Percentiles rank a stretch among this genome's conserved stretches.
Evolutionary conservation across 352 stramenopile genomes (phyloP).

Genomic region (Phytophthora citricola): DNA sequence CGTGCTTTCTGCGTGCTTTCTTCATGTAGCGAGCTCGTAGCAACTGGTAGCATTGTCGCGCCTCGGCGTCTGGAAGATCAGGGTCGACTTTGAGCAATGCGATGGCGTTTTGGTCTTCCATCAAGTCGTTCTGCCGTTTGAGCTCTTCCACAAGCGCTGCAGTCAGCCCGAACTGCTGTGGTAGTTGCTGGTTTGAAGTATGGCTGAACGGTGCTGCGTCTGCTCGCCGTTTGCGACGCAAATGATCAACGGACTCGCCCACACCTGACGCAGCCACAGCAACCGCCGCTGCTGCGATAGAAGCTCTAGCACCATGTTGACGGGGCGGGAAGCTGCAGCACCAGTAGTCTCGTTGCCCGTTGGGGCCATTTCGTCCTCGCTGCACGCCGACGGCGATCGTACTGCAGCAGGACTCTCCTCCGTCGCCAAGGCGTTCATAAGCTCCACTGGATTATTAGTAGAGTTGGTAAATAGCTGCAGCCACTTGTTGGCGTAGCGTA

Average conservation of each 20-base stretch:
- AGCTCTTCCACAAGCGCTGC: slow-evolving; percentile 58
- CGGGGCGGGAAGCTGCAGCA: slow-evolving; percentile 2
- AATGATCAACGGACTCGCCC: slow-evolving; percentile 1
- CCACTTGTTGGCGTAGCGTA: slow-evolving; percentile 74
- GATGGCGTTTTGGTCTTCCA: slow-evolving; percentile 82
- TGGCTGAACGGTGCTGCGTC: slow-evolving; percentile 11
- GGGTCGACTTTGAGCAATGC: slow-evolving; percentile 62
- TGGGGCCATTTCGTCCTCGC: slow-evolving; percentile 15
- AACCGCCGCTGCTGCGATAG: slow-evolving; percentile 11
- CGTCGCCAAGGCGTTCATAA: slow-evolving; percentile 14
- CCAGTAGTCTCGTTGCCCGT: not conserved
- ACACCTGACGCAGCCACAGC: slow-evolving; percentile 17
- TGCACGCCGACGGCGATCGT: slow-evolving; percentile 10
- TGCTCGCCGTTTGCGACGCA: slow-evolving; percentile 23
- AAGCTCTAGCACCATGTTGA: not conserved
- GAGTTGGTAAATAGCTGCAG: slow-evolving; percentile 64
- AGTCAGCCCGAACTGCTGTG: slow-evolving; percentile 39
- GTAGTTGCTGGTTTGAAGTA: slow-evolving; percentile 5
- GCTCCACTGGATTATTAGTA: slow-evolving; percentile 25
- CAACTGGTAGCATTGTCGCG: slow-evolving; percentile 56
- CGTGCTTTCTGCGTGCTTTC: slow-evolving; percentile 44
- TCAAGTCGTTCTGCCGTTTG: slow-evolving; percentile 63
- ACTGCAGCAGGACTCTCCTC: slow-evolving; percentile 6
- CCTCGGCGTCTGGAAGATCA: slow-evolving; percentile 56
- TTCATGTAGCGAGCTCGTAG: slow-evolving; percentile 66